Base-by-base conservation (phyloP, 805 yeast species). In the Ogataea nonfermentans region DNA sequence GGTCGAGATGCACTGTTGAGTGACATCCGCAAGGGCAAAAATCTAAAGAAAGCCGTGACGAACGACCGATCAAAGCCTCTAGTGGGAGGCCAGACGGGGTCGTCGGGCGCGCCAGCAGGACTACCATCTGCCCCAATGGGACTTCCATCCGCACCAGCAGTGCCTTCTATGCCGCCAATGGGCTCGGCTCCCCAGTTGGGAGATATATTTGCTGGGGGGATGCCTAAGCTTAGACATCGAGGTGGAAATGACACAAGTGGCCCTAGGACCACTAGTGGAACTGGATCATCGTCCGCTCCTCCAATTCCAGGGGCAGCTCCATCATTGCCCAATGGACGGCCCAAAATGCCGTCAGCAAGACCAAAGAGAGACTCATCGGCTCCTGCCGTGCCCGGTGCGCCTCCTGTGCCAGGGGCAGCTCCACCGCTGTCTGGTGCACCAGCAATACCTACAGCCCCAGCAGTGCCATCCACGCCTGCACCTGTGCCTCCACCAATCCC, bases 131-230 rank as follows among this genome's bases (percentile, higher is more conserved):
- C 37, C 13, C 36, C 22, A 19, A 19, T 19, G 22, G 22, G 8
- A 19, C 22, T 6, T 5, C 8, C 22, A 5, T 19, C 22, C 5
- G 22, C 22, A 19, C 19, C 37, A 15, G 20, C 33, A 4, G 20
- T 46, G 10, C 22, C 50, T 11, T 29, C 47, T 3, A 48, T 53
- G 5, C 48, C 63, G 2, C 49, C 67, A 10, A 45, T 63, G 9
- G 52, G 62, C 8, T 64, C 70, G 11, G 40, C 51, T 16, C 81
- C 81, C 2, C 78, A 68, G 53, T 62, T 81, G 49, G 87, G 84
- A 12, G 83, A 79, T 36, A 69, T 82, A 11, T 80, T 82, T 62
- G 88, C 93, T 3, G 86, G 83, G 5, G 95, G 95, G 1, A 71
- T 86, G 61, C 93, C 95, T 6, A 82, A 82, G 53, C 67, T 85